phyloP scores from a whole-genome alignment of 192 early-diverging fungal species.

The Physocladia obscura region DNA sequence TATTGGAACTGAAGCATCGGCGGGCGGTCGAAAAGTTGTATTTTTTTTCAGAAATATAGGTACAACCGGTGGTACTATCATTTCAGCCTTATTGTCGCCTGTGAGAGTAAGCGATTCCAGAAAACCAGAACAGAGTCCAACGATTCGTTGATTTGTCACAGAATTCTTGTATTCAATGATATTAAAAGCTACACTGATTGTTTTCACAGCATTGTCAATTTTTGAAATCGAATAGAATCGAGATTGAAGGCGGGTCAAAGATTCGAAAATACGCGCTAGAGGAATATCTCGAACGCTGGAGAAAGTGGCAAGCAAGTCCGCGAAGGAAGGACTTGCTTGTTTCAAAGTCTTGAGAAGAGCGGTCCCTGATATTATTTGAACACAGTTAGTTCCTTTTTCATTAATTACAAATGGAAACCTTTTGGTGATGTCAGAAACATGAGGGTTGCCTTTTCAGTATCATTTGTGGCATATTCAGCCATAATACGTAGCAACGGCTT shows the following conservation, averaged over 20 bases:
- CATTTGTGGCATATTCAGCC: constrained; percentile 73
- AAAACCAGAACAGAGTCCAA: constrained; percentile 76
- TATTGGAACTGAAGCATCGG: constrained; percentile 56
- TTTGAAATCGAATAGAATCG: constrained; percentile 89
- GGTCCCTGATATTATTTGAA: constrained; percentile 39
- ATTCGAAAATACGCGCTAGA: constrained; percentile 70
- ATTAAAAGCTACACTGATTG: constrained; percentile 83
- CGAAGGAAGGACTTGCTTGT: constrained; percentile 58
- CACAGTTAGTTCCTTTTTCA: not conserved
- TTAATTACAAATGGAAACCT: constrained; percentile 47
- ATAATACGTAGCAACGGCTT: constrained; percentile 67
- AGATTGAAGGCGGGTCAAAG: constrained; percentile 74
- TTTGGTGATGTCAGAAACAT: constrained; percentile 80
- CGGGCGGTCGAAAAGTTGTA: constrained; percentile 65
- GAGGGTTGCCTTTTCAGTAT: constrained; percentile 71
- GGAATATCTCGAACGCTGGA: constrained; percentile 69
- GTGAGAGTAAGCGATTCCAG: constrained; percentile 64
- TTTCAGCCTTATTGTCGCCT: constrained; percentile 10
- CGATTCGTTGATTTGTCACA: constrained; percentile 40
- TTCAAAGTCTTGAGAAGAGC: constrained; percentile 28
- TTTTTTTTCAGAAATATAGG: constrained; percentile 41
- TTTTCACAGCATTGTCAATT: constrained; percentile 38
- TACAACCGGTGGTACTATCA: constrained; percentile 2
- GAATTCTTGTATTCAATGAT: constrained; percentile 58
- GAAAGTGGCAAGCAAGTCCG: constrained; percentile 81